Base-by-base conservation (phyloP, 305 asterid species). In the Ajuga reptans region DNA sequence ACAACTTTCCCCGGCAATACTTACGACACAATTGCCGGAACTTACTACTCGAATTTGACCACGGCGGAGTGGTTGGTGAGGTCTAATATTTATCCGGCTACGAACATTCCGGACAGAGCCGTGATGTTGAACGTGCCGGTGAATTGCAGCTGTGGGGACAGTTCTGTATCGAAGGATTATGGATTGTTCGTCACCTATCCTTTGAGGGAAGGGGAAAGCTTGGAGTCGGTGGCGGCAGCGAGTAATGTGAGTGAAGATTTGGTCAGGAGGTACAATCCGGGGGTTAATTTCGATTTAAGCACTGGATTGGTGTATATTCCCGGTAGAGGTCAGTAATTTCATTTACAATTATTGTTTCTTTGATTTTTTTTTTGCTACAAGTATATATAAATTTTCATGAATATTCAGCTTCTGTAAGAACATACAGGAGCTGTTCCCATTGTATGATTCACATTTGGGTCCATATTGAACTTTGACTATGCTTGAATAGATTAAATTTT, bases 161-260 rank as follows among this genome's bases (percentile, higher is more conserved):
- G 37, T 70, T 31, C 43, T 9, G 83, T 93, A n/a, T 72, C 80
- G 11, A 14, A 51, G 64, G 87, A 75, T 16, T 93, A 82, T 69
- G 97, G 96, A 1, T 60, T 93, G 95, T 93, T 93, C 57, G 58
- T 84, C 3, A 90, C 97, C 15, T 93, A 87, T 69, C 96, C 99
- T 49, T 14, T 89, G 71, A 71, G 83, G 74, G 56, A 5, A 0
- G 94, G 81, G 67, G 94, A 93, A 31, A 83, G 64, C 64, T 67
- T 85, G 79, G 58, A 77, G 41, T 65, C 87, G 9, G 88, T 84
- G 45, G 89, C 95, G 6, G 12, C 55, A 3, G 75, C 68, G 37
- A 76, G 64, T 43, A 88, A 82, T 84, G 71, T 90, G 79, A 82
- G 68, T 41, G 37, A 69, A 18, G 91, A 74, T 53, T 54, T 87